Conservation (phyloP, 495 filamentous ascomycete genomes). For the Cryomyces minteri region DNA sequence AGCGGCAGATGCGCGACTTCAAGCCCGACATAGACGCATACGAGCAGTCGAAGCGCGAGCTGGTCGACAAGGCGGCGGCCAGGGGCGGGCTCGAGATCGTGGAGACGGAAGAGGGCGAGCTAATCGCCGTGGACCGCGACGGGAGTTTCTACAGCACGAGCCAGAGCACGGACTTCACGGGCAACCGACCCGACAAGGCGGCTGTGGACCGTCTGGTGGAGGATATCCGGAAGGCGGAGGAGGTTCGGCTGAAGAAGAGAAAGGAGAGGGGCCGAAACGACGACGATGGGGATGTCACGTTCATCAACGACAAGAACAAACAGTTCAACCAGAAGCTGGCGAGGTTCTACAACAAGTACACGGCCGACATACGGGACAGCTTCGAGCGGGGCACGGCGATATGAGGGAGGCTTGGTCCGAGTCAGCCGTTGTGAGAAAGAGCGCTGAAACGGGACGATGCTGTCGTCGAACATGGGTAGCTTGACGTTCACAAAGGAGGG, state of each 20-base stretch:
- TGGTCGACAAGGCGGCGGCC: slow-evolving; percentile 64
- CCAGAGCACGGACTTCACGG: slow-evolving; percentile 47
- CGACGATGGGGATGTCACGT: slow-evolving; percentile 75
- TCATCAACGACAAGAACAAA: slow-evolving; percentile 99
- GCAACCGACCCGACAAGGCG: slow-evolving; percentile 75
- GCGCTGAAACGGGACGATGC: too few species aligned
- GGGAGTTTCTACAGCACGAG: slow-evolving; percentile 80
- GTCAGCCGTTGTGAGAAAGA: not conserved
- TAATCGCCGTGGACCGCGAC: slow-evolving; percentile 81
- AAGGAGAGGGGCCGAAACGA: slow-evolving; percentile 51
- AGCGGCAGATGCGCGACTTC: slow-evolving; percentile 60
- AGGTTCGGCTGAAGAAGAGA: slow-evolving; percentile 64
- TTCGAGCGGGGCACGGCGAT: slow-evolving; percentile 94
- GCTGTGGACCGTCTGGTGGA: slow-evolving; percentile 79
- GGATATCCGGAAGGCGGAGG: slow-evolving; percentile 79
- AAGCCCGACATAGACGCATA: slow-evolving; percentile 55
- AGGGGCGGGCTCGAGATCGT: slow-evolving; percentile 75
- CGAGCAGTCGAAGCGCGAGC: slow-evolving; percentile 65
- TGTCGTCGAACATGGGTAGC: too few species aligned
- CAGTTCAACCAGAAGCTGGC: slow-evolving; percentile 96
- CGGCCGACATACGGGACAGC: slow-evolving; percentile 87
- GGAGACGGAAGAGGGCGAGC: slow-evolving; percentile 83
- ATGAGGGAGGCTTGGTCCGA: slow-evolving; percentile 17
- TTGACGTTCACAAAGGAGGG: too few species aligned
- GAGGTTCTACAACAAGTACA: slow-evolving; percentile 98